A percentile compares a stretch with the other conserved stretches of the same genome.
These are phyloP conservation scores for Fraxinus latifolia DNA, from an alignment of 305 asterid species.

Conservation along the genomic window DNA sequence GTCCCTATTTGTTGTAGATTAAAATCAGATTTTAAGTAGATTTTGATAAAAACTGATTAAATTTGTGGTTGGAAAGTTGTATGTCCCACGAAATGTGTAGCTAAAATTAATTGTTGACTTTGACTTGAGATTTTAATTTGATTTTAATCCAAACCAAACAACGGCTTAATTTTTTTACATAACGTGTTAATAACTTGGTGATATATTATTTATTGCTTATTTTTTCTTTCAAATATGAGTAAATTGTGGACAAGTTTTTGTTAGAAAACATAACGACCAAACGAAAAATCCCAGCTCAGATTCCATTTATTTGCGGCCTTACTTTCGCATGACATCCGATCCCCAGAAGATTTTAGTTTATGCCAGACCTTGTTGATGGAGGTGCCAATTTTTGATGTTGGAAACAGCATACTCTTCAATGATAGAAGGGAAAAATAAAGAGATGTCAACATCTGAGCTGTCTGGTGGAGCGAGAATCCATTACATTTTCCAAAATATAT, in stretches of 20 bases:
- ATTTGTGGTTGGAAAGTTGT: background rate
- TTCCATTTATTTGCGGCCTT: slow-evolving; percentile 1
- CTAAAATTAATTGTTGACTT: background rate
- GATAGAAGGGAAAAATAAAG: slow-evolving; percentile 95
- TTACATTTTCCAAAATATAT: slow-evolving; percentile 81
- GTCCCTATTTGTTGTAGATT: background rate
- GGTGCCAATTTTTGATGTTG: slow-evolving; percentile 21
- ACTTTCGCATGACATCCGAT: background rate
- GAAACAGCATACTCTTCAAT: slow-evolving; percentile 86
- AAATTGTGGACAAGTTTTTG: background rate
- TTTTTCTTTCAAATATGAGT: background rate
- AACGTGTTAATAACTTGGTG: background rate
- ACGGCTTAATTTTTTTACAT: background rate
- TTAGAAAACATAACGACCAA: background rate
- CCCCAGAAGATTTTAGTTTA: background rate
- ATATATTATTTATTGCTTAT: background rate
- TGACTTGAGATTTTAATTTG: background rate
- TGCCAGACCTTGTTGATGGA: slow-evolving; percentile 11
- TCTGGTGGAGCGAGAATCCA: slow-evolving; percentile 96
- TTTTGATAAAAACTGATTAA: background rate
- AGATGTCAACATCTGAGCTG: slow-evolving; percentile 79
- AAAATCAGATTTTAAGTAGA: background rate
- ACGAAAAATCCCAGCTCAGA: background rate
- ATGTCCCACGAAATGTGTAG: background rate
- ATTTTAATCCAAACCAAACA: background rate